A percentile compares a stretch with the other conserved stretches of the same genome.
Evolutionary conservation across 2,329 filamentous ascomycete species (phyloP).

Genomic region (Alternaria novae-zelandiae): DNA sequence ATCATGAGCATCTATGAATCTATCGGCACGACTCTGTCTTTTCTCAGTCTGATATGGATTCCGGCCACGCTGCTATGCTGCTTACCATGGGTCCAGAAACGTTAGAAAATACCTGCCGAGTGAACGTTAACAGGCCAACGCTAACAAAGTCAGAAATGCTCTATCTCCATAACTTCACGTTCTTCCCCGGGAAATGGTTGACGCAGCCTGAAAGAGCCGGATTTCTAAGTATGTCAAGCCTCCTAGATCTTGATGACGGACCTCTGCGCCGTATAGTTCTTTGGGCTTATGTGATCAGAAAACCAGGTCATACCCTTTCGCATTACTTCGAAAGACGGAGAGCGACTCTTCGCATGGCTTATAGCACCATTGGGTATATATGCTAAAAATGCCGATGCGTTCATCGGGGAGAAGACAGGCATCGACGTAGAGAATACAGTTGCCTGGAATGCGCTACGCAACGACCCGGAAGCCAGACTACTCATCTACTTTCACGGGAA

Average conservation of each 20-base stretch:
- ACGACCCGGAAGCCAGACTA: slow-evolving; percentile 60
- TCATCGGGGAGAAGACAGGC: slow-evolving; percentile 60
- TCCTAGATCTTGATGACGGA: neutral
- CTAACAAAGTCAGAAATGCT: slow-evolving; percentile 38
- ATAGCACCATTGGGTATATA: slow-evolving; percentile 81
- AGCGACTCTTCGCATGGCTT: slow-evolving; percentile 89
- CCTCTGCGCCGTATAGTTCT: neutral
- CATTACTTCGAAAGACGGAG: slow-evolving; percentile 74
- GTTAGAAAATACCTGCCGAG: slow-evolving; percentile 14
- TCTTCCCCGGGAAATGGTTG: slow-evolving; percentile 46
- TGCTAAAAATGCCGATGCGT: slow-evolving; percentile 67
- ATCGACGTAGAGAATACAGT: slow-evolving; percentile 54
- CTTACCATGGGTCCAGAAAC: slow-evolving; percentile 47
- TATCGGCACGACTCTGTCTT: slow-evolving; percentile 32
- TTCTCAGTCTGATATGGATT: slow-evolving; percentile 44
- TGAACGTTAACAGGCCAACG: neutral
- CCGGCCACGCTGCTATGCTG: slow-evolving; percentile 43
- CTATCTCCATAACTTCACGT: slow-evolving; percentile 44
- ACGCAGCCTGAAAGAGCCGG: slow-evolving; percentile 47
- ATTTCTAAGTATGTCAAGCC: slow-evolving; percentile 38
- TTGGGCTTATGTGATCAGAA: slow-evolving; percentile 56
- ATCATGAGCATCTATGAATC: slow-evolving; percentile 30
- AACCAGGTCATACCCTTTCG: slow-evolving; percentile 88
- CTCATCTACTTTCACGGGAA: slow-evolving; percentile 68
- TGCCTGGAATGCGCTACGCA: slow-evolving; percentile 58